Evolutionary conservation across 106 monocot species (phyloP), one percentile per base, ranked within the genome.

Genomic region (Amphibolis antarctica): DNA sequence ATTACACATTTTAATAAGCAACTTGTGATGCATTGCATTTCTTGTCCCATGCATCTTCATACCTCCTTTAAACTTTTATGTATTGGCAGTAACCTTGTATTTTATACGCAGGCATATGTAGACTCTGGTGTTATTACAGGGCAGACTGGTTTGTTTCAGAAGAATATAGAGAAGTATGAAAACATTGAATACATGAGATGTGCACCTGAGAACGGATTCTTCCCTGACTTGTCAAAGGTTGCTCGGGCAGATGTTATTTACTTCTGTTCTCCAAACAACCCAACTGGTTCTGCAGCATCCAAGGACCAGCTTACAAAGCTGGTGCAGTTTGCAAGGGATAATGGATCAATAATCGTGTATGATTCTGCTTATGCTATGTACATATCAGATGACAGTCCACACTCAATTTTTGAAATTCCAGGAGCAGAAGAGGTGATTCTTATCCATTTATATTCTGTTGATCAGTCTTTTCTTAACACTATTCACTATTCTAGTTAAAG

Each of bases 351-450:
- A 46, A 86, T 93, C 46, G 77, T 93, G 29, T 93, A 81, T 79
- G 93, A 93, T 79, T 93, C 93, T 61, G 93, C 93, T 53, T 93
- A 93, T 81, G 80, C 85, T 24, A 77, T 93, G 93, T 93, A 93
- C 71, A 89, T 93, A 58, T 81, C 93, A 64, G 93, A 93, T 73
- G 93, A 89, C 58, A 81, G 83, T 55, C 93, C 88, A 17, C 66
- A 67, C 17, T 83, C 88, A 27, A 93, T 93, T 50, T 93, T 74
- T 77, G 93, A 93, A 83, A 93, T 93, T 76, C 85, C 88, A n/a
- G 93, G 93, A 29, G 88, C 93, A 67, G 89, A 83, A 65, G 93
- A 93, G 85, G 93, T 89, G 57, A 44, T 17, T 36, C 36, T 36
- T 36, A 36, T 36, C 7, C 36, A 36, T 36, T 36, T 36, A 36